These are phyloP conservation scores for Cichorium intybus DNA, from an alignment of 140 eudicot species.

Conservation along the genomic window DNA sequence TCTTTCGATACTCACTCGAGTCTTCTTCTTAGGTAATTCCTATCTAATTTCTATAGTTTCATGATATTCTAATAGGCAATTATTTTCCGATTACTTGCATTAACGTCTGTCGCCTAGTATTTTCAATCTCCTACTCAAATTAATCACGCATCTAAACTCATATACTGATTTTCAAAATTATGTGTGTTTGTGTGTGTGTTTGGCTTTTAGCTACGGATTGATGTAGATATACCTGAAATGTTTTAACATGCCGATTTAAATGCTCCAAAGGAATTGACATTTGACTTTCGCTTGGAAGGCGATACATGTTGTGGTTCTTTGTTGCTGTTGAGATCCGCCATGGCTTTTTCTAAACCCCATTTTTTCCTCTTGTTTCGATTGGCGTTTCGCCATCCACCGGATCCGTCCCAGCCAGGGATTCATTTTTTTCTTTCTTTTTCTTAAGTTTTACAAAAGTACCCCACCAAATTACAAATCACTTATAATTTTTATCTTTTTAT, in stretches of 20 bases:
- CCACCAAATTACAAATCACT: background rate
- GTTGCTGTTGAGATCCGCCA: slow-evolving; percentile 45
- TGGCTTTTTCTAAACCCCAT: slow-evolving; percentile 23
- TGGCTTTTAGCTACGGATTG: background rate
- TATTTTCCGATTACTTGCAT: background rate
- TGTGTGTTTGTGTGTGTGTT: background rate
- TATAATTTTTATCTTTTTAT: too few relatives aligned
- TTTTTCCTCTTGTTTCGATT: background rate
- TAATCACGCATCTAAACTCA: background rate
- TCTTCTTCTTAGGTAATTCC: background rate
- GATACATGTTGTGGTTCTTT: slow-evolving; percentile 35
- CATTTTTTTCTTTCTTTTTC: background rate
- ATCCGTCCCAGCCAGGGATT: background rate
- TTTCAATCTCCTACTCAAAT: background rate
- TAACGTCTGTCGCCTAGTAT: background rate
- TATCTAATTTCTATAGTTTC: background rate
- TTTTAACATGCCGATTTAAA: too few relatives aligned
- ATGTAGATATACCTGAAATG: background rate
- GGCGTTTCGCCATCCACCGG: background rate
- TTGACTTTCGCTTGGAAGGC: slow-evolving; percentile 28
- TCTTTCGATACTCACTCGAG: background rate
- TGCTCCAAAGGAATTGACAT: too few relatives aligned
- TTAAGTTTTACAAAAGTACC: background rate
- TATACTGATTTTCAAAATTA: background rate
- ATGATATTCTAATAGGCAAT: background rate